A percentile compares a stretch with the other conserved stretches of the same genome.
These are phyloP conservation scores for Gossypium rotundifolium DNA, from an alignment of 345 rosid species.

Conservation along the genomic window DNA sequence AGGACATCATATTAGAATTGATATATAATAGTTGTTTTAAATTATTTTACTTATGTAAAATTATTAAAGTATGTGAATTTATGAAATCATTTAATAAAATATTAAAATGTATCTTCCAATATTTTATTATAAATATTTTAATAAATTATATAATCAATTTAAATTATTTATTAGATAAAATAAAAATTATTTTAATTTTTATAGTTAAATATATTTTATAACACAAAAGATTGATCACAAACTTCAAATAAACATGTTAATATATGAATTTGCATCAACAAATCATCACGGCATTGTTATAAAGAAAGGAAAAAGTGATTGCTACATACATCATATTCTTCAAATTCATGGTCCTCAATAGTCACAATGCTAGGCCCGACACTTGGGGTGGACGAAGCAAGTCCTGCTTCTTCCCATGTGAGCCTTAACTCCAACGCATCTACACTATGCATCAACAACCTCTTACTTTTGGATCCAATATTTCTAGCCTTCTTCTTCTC, in stretches of 20 bases:
- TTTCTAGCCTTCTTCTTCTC: slow-evolving; percentile 70
- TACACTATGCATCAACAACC: slow-evolving; percentile 59
- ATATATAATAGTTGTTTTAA: too few species aligned
- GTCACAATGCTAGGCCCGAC: slow-evolving; percentile 46
- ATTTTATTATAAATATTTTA: too few species aligned
- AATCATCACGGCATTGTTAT: neutral
- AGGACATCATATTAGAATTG: too few species aligned
- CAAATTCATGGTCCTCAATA: slow-evolving; percentile 77
- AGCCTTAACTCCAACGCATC: slow-evolving; percentile 69
- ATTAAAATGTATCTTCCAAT: too few species aligned
- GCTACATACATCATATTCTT: slow-evolving; percentile 69
- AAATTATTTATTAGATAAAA: too few species aligned
- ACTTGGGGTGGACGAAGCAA: slow-evolving; percentile 77
- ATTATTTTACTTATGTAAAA: too few species aligned
- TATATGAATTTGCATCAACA: slow-evolving; percentile 1
- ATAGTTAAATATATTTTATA: too few species aligned
- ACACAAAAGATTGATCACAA: slow-evolving; percentile 26
- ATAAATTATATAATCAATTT: too few species aligned
- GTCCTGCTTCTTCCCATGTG: slow-evolving; percentile 92
- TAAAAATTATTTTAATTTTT: too few species aligned
- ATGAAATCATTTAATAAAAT: too few species aligned
- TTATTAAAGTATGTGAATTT: too few species aligned
- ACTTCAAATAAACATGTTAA: neutral
- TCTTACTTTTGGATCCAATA: slow-evolving; percentile 72
- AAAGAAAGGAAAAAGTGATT: neutral